Base-by-base conservation (phyloP, 2,329 filamentous ascomycete genomes). In the Aspergillus niger region DNA sequence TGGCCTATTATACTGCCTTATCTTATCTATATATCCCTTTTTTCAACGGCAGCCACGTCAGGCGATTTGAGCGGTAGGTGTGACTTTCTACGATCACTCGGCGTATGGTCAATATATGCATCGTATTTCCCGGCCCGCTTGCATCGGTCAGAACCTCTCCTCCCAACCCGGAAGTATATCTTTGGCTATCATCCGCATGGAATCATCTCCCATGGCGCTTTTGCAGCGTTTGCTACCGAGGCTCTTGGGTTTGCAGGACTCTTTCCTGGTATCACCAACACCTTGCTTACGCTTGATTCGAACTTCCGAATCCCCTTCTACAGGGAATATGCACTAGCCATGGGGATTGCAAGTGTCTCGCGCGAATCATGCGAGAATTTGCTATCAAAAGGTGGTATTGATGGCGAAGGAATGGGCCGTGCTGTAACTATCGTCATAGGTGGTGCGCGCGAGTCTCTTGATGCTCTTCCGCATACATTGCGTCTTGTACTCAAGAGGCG, bases 121-220 rank as follows among this genome's bases (percentile, higher is more conserved):
- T 91, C 87, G 15, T 99, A 98, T 80, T 99, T 96, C 72, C 95
- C 95, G 3, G 91, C 92, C 51, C 86, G 85, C 59, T 83, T 99
- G 41, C 92, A 98, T 79, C 91, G 95, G 66, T 95, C 91, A 3
- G 85, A 90, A 66, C 84, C 89, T 59, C 85, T 99, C 6, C 85
- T 90, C 22, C 85, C 92, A 0, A 92, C 89, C 1, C 84, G 92
- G 64, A 97, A 96, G 77, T 99, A 98, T 79, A 92, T 99, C 64
- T 92, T 99, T 70, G 94, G 94, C 48, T 98, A 98, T 76, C 95
- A 98, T 70, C 95, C 95, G 0, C 95, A 99, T 73, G 94, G 95
- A 24, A 98, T 99, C 76, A 97, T 99, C 71, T 95, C 91, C 5
- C 92, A 97, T 69, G 95, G 94, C n/a, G 94, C 93, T 0, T 97